Evolutionary conservation across 2,329 filamentous ascomycete species (phyloP).

Genomic region (Stagonosporopsis chrysanthemi): DNA sequence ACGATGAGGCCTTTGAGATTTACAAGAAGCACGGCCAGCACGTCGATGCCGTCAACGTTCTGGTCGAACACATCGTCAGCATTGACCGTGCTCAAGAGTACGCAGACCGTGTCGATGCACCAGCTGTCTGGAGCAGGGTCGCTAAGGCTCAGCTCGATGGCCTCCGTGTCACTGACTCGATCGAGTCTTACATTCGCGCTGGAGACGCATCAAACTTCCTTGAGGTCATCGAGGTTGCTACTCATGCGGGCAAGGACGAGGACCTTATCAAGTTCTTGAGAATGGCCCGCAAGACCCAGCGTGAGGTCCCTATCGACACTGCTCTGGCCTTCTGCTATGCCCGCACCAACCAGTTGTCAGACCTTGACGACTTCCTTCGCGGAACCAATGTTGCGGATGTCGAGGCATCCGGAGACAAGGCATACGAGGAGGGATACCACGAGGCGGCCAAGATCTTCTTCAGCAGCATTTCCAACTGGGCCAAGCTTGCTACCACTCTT

Average conservation of each 20-base stretch:
- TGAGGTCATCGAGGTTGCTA: conserved; percentile 96
- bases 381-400: conserved; percentile 94
- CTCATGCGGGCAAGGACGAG: conserved; percentile 95
- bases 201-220: conserved; percentile 90
- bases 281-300: conserved; percentile 96
- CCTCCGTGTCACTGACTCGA: conserved; percentile 87
- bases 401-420: conserved; percentile 97
- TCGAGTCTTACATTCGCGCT: conserved; percentile 97
- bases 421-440: conserved; percentile 90
- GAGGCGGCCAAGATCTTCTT: conserved; percentile 99
- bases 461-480: conserved; percentile 98
- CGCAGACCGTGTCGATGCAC: conserved; percentile 90
- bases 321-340: conserved; percentile 93
- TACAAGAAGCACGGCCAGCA: conserved; percentile 98
- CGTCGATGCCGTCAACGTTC: conserved; percentile 83
- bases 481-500: conserved; percentile 94
- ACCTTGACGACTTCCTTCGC: conserved; percentile 95
- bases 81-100: conserved; percentile 97
- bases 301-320: conserved; percentile 93
- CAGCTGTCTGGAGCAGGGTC: conserved; percentile 90
- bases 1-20: conserved; percentile 97
- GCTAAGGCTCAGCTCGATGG: conserved; percentile 98
- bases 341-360: conserved; percentile 85
- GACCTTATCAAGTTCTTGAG: conserved; percentile 95
- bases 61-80: conserved; percentile 96